Base-by-base conservation (phyloP, 495 filamentous ascomycete species). In the Penicillium cataractarum region DNA sequence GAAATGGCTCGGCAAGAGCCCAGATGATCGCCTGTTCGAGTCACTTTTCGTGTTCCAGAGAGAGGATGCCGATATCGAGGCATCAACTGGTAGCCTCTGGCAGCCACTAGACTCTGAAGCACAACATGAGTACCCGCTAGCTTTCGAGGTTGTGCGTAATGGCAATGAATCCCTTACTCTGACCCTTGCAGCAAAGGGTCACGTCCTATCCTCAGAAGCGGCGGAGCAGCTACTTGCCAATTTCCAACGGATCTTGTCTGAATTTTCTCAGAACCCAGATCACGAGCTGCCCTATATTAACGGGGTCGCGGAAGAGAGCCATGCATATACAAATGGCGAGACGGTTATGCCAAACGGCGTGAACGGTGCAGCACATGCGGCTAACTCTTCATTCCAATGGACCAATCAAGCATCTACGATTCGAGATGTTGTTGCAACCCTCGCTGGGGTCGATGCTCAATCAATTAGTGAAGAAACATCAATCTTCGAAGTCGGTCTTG, bases 401-500 rank as follows among this genome's bases (percentile, higher is more conserved):
- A 82, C 75, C 6, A 49, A 72, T 3, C 63, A 80, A 31, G 80
- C 88, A 4, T 63, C 53, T 9, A 65, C 61, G 1, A 76, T 94
- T 24, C 80, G 85, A 31, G 62, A 78, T 12, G 86, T 87, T 62
- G 84, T 95, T 46, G 84, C 88, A 24, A 69, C 64, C 1, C 77
- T 94, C 29, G 83, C 88, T 8, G 82, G 81, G 0, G 69, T 86
- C 1, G 72, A 81, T 6, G 70, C 74, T 12, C 69, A 79, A 26
- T 71, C 80, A 1, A 71, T 96, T 40, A 67, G 70, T n/a, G 82
- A 83, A 44, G 69, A 75, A 0, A 84, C 84, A 4, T 88, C 85
- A 0, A 90, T 96, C 15, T 94, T 93, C 64, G 88, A 92, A 67
- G 79, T 97, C 1, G 93, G 93, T 12, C 81, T 96, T 19, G 93